Conservation (phyloP, 2,329 filamentous ascomycete species). For the Venturia carpophila region DNA sequence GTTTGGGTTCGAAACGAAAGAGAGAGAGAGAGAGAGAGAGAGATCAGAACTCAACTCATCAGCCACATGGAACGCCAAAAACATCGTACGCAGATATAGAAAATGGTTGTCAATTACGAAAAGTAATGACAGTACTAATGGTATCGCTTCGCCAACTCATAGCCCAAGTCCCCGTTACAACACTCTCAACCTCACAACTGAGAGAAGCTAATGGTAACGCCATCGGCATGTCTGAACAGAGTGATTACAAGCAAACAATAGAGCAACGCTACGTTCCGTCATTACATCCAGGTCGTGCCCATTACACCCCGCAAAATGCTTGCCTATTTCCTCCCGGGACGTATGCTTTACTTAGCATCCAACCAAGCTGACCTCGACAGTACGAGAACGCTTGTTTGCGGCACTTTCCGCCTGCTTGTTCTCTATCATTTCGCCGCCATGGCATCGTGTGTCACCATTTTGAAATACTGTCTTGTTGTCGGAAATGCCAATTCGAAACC, state of each 20-base stretch:
- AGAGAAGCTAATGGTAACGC: neutral
- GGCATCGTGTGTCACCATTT: no score
- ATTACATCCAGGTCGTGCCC: neutral
- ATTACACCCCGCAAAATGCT: neutral
- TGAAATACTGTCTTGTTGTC: no score
- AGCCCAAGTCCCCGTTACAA: neutral
- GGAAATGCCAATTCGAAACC: no score
- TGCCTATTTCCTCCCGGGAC: neutral
- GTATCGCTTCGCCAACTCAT: neutral
- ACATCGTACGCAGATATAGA: neutral
- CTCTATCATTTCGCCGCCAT: no score
- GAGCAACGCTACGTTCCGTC: neutral
- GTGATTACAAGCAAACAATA: neutral
- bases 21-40: no score
- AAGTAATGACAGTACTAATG: neutral
- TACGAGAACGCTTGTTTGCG: neutral
- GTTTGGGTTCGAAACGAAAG: no score
- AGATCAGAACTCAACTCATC: no score
- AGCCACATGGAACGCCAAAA: no score
- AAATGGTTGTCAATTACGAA: neutral
- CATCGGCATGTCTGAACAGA: neutral
- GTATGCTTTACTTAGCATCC: neutral
- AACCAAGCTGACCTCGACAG: neutral
- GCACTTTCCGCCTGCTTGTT: no score
- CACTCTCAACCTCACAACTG: neutral